Percentiles rank a stretch among this genome's conserved stretches.
phyloP scores from a whole-genome alignment of 2,329 filamentous ascomycete genomes.

The Colletotrichum falcatum region DNA sequence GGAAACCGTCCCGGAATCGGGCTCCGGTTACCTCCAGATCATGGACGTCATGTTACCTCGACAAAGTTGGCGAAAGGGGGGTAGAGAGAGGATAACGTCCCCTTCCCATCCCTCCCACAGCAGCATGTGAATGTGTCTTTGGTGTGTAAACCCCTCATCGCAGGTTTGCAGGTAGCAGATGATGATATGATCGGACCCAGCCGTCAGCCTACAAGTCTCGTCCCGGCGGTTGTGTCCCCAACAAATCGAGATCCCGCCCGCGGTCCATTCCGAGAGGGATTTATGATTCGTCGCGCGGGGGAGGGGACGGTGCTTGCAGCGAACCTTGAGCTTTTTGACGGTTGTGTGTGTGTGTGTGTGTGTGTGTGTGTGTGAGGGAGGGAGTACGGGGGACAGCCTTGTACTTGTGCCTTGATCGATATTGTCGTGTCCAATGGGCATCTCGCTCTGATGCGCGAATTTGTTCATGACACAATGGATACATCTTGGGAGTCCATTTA shows the following conservation, averaged over 20 bases:
- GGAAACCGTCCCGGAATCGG: neutral
- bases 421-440: neutral
- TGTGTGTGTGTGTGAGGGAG: too few species aligned
- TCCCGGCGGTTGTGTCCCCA: neutral
- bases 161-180: neutral
- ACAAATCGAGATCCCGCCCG: neutral
- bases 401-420: too few species aligned
- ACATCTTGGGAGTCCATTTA: neutral
- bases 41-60: neutral
- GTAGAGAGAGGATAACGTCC: neutral
- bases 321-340: neutral
- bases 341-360: neutral
- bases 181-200: neutral
- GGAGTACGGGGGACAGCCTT: too few species aligned
- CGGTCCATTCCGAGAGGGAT: neutral
- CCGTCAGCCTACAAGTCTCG: neutral
- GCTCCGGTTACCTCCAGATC: neutral
- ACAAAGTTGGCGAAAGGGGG: neutral
- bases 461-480: neutral
- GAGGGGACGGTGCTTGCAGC: neutral
- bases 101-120: too few species aligned
- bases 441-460: neutral
- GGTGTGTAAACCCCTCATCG: neutral
- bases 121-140: neutral
- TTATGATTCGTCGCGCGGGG: neutral